Percentiles rank a stretch among this genome's conserved stretches.
These are phyloP conservation scores for Arctium lappa DNA, from an alignment of 129 eudicot species.

Conservation along the genomic window DNA sequence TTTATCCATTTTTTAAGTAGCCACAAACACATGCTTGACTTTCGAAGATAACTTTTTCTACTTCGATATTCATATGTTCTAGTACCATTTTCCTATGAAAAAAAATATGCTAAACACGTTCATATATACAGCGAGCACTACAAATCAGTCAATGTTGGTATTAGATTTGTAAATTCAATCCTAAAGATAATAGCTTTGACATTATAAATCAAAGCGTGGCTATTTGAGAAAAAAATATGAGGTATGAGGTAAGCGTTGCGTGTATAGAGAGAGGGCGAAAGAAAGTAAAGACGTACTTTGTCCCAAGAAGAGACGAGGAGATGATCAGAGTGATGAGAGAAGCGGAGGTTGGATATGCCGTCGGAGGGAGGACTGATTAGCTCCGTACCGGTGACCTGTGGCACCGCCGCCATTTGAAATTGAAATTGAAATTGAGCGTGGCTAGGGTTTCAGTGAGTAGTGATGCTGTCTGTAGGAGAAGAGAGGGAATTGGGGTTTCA, in stretches of 20 bases:
- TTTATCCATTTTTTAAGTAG: neutral
- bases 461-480: neutral
- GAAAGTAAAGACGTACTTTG: conserved; percentile 36
- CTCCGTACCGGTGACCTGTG: conserved; percentile 54
- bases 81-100: neutral
- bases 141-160: neutral
- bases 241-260: neutral
- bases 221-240: neutral
- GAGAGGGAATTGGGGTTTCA: conserved; percentile 22
- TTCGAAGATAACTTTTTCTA: neutral
- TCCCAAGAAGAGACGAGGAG: conserved; percentile 94
- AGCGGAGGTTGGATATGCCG: conserved; percentile 74
- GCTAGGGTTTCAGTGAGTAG: neutral
- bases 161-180: neutral
- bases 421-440: neutral
- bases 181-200: neutral
- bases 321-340: conserved; percentile 80
- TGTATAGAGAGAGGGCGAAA: neutral
- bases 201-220: neutral
- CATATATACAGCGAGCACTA: neutral
- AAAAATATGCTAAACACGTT: neutral
- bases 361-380: conserved; percentile 70
- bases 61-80: neutral
- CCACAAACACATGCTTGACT: neutral
- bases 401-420: conserved; percentile 48